Percentiles rank a stretch among this genome's conserved stretches.
Conservation (phyloP, 1,284 basidiomycete species). For the Apiotrichum veenhuisii region DNA sequence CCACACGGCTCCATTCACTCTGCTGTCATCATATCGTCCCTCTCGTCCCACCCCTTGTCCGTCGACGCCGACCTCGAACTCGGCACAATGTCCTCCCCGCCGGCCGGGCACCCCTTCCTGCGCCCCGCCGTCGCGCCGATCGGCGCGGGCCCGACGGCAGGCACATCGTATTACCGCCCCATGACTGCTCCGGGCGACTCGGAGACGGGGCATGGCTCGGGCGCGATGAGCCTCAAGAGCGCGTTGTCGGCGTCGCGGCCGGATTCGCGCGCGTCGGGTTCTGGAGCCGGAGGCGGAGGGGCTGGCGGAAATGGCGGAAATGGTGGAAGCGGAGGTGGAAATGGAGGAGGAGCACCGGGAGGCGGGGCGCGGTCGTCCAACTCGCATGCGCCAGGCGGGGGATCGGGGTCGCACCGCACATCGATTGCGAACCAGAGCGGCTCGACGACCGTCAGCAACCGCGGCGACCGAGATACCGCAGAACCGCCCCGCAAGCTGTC, state of each 20-base stretch:
- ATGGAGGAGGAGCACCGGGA: too few relatives aligned
- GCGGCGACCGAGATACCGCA: not conserved
- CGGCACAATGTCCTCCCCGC: slow-evolving; percentile 13
- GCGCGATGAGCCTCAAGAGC: not conserved
- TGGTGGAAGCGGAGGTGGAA: too few relatives aligned
- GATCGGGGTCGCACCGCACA: not conserved
- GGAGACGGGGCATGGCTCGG: not conserved
- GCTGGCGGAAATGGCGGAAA: too few relatives aligned
- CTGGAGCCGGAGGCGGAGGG: too few relatives aligned
- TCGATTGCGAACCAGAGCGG: not conserved
- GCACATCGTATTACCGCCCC: slow-evolving; percentile 1
- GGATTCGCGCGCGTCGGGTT: not conserved
- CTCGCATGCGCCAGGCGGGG: too few relatives aligned
- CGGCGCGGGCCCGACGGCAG: not conserved
- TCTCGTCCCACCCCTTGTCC: not conserved
- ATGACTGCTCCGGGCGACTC: not conserved
- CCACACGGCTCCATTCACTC: too few relatives aligned
- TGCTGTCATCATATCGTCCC: too few relatives aligned
- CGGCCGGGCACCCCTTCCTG: slow-evolving; percentile 19
- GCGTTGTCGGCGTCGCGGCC: not conserved
- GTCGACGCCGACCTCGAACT: not conserved
- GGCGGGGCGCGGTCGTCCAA: too few relatives aligned
- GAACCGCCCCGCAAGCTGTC: slow-evolving; percentile 13
- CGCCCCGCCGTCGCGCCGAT: slow-evolving; percentile 8
- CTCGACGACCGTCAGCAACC: too few relatives aligned